Conservation (phyloP, 1,139 yeast genomes). For the Suhomyces yuchorum region DNA sequence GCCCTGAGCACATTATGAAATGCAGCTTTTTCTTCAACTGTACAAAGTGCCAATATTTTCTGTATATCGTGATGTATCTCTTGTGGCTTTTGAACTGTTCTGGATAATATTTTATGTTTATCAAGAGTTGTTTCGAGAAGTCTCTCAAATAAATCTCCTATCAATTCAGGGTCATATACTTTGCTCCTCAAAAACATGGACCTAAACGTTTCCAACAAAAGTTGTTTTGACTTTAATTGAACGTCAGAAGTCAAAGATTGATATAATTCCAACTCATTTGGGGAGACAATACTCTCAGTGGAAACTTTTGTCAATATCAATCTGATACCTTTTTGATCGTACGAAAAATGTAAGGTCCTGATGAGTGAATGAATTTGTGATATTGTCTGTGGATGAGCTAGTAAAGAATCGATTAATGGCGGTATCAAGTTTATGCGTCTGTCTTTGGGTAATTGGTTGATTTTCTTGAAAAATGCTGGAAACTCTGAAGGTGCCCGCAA, state of each 20-base stretch:
- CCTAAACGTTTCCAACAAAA: constrained; percentile 27
- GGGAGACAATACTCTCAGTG: background rate
- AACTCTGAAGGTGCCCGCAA: constrained; percentile 5
- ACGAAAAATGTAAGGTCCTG: constrained; percentile 8
- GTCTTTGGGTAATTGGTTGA: constrained; percentile 5
- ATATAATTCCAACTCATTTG: constrained; percentile 7
- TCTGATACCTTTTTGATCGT: constrained; percentile 5
- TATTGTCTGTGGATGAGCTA: background rate
- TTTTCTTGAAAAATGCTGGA: constrained; percentile 2
- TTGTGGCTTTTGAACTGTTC: constrained; percentile 6
- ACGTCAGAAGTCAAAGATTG: constrained; percentile 8
- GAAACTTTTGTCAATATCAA: constrained; percentile 1
- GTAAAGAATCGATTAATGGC: background rate
- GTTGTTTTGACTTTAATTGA: constrained; percentile 20
- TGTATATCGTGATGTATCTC: constrained; percentile 23
- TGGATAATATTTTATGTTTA: constrained; percentile 7
- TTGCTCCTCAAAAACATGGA: constrained; percentile 21
- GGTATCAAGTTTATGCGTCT: constrained; percentile 1
- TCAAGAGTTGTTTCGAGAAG: constrained; percentile 14
- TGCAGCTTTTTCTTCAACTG: constrained; percentile 20
- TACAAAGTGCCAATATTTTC: constrained; percentile 16
- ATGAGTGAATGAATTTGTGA: constrained; percentile 1
- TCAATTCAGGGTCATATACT: constrained; percentile 18
- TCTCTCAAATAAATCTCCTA: constrained; percentile 19
- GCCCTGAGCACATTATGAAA: constrained; percentile 33